Conservation (phyloP, 2,329 filamentous ascomycete species). For the Magnaporthiopsis rhizophila region DNA sequence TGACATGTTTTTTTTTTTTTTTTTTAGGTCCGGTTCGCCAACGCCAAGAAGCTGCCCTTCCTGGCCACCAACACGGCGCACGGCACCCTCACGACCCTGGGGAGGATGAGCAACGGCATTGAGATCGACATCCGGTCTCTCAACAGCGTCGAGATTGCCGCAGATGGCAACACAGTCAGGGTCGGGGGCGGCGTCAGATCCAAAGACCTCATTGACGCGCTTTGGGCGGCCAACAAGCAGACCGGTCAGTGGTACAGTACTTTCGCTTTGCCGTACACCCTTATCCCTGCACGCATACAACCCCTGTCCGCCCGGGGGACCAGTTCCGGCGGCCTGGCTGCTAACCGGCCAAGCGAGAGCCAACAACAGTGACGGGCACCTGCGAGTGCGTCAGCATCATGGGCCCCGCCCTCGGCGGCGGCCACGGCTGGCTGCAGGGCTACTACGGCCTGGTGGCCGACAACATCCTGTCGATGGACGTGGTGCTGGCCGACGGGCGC, state of each 20-base stretch:
- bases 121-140: slow-evolving; percentile 40
- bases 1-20: neutral
- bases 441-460: slow-evolving; percentile 45
- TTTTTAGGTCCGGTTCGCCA: slow-evolving; percentile 37
- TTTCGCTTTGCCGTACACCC: too few relatives aligned
- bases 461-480: slow-evolving; percentile 40
- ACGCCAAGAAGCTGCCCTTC: slow-evolving; percentile 37
- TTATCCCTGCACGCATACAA: too few relatives aligned
- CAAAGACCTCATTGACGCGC: slow-evolving; percentile 35
- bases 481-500: slow-evolving; percentile 43
- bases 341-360: slow-evolving; percentile 11
- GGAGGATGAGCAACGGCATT: slow-evolving; percentile 28
- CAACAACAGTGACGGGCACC: slow-evolving; percentile 22
- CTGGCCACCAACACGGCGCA: slow-evolving; percentile 45
- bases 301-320: neutral
- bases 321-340: too few relatives aligned
- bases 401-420: slow-evolving; percentile 45
- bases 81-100: slow-evolving; percentile 40
- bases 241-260: slow-evolving; percentile 25
- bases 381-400: slow-evolving; percentile 40
- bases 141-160: slow-evolving; percentile 30
- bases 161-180: slow-evolving; percentile 35
- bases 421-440: slow-evolving; percentile 47
- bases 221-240: slow-evolving; percentile 44
- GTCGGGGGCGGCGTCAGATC: slow-evolving; percentile 39